A percentile compares a stretch with the other conserved stretches of the same genome.
Evolutionary conservation across 106 monocot species (phyloP).

Genomic region (Dendrobium officinale): DNA sequence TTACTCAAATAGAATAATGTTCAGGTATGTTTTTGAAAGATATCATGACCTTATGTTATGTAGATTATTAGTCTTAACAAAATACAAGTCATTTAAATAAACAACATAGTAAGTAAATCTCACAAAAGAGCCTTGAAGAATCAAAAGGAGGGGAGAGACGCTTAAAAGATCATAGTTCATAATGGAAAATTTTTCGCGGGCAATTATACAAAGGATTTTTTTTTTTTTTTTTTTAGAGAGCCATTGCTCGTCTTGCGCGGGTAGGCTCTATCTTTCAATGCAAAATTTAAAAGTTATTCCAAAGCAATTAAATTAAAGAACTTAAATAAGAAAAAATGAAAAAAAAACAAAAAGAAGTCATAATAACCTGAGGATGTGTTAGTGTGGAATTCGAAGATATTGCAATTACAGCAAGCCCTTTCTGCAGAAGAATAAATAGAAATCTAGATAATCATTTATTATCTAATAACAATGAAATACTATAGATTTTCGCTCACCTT

Average conservation of each 20-base stretch:
- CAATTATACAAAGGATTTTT: too few species aligned
- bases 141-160: too few species aligned
- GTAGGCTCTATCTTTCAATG: background rate
- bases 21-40: background rate
- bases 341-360: background rate
- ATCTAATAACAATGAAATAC: background rate
- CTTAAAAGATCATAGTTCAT: too few species aligned
- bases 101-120: background rate
- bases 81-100: background rate
- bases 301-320: background rate
- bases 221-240: background rate
- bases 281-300: background rate
- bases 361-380: conserved; percentile 77
- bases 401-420: conserved; percentile 78
- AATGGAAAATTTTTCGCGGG: too few species aligned
- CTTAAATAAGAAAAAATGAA: background rate
- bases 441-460: background rate
- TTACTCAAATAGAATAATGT: too few species aligned
- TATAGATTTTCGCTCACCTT: conserved; percentile 25
- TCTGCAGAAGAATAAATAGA: conserved; percentile 47
- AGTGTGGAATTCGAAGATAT: conserved; percentile 80
- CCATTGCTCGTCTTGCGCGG: background rate
- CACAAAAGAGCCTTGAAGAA: too few species aligned
- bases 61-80: background rate
- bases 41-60: background rate